Conservation (phyloP, 179 eudicot genomes). For the Patellifolia procumbens region DNA sequence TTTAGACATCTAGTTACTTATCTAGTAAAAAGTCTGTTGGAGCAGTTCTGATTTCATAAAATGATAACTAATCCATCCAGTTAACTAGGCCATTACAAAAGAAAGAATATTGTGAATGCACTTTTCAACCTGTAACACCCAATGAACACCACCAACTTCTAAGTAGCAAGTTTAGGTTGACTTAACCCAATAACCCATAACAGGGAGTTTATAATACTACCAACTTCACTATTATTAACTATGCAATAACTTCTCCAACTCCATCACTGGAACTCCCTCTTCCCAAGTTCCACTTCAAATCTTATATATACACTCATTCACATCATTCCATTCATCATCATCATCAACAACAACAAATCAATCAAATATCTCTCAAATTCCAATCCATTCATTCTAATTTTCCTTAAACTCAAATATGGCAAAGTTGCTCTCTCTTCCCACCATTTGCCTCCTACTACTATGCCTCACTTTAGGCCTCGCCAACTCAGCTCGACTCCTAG, state of each 20-base stretch:
- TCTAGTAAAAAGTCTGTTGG: too few species aligned
- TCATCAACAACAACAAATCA: constrained; percentile 14
- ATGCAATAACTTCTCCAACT: constrained; percentile 15
- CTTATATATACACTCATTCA: constrained; percentile 27
- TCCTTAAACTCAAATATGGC: constrained; percentile 30
- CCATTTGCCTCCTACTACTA: constrained; percentile 33
- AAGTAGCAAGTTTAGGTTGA: constrained; percentile 32
- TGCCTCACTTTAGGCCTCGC: constrained; percentile 27
- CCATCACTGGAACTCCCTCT: not conserved
- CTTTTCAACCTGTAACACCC: constrained; percentile 21
- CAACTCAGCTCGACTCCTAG: constrained; percentile 38
- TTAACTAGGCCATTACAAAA: constrained; percentile 12
- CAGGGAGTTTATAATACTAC: too few species aligned
- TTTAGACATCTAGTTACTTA: too few species aligned
- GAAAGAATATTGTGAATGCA: constrained; percentile 10
- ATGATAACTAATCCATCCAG: too few species aligned
- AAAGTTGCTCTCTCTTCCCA: constrained; percentile 21
- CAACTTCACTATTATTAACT: too few species aligned
- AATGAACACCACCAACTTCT: not conserved
- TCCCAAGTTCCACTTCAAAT: not conserved
- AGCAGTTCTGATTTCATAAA: too few species aligned
- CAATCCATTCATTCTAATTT: too few species aligned
- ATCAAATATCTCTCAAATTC: not conserved
- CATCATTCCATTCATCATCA: constrained; percentile 13
- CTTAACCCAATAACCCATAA: constrained; percentile 24